Base-by-base conservation (phyloP, 2,329 filamentous ascomycete species). In the Claviceps africana region DNA sequence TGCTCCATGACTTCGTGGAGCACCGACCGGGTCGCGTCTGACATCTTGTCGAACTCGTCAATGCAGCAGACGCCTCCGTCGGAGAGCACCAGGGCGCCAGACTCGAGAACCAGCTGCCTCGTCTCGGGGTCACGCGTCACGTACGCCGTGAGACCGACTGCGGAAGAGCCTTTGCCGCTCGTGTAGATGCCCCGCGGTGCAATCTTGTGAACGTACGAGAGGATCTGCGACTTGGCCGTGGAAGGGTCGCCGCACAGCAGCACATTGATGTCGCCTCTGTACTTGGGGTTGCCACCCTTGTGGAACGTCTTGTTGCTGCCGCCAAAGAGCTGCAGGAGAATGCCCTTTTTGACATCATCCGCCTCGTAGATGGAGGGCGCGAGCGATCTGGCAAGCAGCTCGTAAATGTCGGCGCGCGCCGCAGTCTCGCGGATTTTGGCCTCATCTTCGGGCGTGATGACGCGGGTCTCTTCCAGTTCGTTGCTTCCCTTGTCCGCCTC, bases 261-360 rank as follows among this genome's bases (percentile, higher is more conserved):
- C 49, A 98, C 81, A 65, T 98, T 98, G 72, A 98, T 96, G 67
- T 98, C 93, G 56, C 93, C 93, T 72, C 93, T 82, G 67, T 98
- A 98, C 61, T 86, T 90, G 7, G 93, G 93, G 63, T 87, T 95
- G 53, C 90, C 93, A 52, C 93, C 93, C 69, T 96, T 97, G 54
- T 95, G 81, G 67, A 98, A 98, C 1, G 87, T 88, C 72, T 98
- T 98, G 74, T 98, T 98, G 35, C 93, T 95, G 53, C 93, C 93
- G 39, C 93, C 91, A 65, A 98, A 98, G 42, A 98, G 80, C 64
- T 98, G 93, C 4, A 98, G 81, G 11, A 98, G 75, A 56, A 98
- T 96, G 11, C 93, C 93, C 71, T 98, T 98, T 76, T 98, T 98
- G 47, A 97, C 89, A 62, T 98, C 93, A 59, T 98, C 93, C 83